These are phyloP conservation scores for Phytopythium vexans DNA, from an alignment of 352 stramenopile genomes.

Conservation along the genomic window DNA sequence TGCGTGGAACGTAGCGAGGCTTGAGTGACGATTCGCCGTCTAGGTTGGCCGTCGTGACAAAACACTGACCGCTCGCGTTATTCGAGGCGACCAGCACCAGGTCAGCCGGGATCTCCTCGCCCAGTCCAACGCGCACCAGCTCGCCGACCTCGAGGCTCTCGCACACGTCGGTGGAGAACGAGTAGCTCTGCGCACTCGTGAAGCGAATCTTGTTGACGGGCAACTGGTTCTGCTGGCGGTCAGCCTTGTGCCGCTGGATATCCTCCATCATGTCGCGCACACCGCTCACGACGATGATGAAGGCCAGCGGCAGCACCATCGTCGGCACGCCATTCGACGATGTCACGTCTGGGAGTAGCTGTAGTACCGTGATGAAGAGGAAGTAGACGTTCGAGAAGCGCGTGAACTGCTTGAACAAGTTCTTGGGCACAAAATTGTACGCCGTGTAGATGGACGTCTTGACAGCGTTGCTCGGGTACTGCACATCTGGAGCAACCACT, in stretches of 20 bases:
- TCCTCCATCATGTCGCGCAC: constrained; percentile 84
- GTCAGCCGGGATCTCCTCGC: constrained; percentile 72
- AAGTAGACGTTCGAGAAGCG: constrained; percentile 92
- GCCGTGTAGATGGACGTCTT: constrained; percentile 60
- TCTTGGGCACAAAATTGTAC: constrained; percentile 66
- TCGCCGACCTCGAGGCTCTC: constrained; percentile 73
- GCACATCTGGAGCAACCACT: constrained; percentile 6
- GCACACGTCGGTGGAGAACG: constrained; percentile 25
- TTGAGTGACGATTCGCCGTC: constrained; percentile 90
- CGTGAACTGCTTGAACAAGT: constrained; percentile 74
- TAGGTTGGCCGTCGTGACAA: constrained; percentile 84
- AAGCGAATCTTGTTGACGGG: constrained; percentile 23
- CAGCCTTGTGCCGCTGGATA: constrained; percentile 63
- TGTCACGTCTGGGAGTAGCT: constrained; percentile 80
- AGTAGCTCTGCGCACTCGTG: constrained; percentile 7
- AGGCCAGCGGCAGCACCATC: constrained; percentile 78
- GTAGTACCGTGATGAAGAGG: constrained; percentile 81
- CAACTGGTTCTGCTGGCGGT: constrained; percentile 57
- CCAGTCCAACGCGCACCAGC: constrained; percentile 71
- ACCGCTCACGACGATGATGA: constrained; percentile 84
- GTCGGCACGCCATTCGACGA: constrained; percentile 80
- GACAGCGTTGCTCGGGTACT: constrained; percentile 45
- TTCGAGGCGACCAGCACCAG: constrained; percentile 61
- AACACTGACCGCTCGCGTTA: constrained; percentile 58
- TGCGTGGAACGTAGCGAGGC: constrained; percentile 49